These are phyloP conservation scores for Musa schizocarpa DNA, from an alignment of 176 grass and related monocot species.

Conservation along the genomic window DNA sequence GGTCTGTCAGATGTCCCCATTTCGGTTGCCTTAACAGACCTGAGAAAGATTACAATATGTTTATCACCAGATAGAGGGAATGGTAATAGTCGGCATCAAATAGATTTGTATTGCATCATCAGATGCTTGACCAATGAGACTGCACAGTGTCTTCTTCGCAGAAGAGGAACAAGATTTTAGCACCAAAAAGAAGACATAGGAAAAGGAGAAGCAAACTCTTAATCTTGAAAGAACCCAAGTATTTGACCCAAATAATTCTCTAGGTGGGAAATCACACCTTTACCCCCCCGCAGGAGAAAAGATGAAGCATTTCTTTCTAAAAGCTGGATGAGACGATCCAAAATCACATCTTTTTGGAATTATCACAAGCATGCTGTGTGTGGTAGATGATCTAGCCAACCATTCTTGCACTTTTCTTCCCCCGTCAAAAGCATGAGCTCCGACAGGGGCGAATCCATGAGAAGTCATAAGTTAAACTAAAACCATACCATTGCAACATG, in stretches of 20 bases:
- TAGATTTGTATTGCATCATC: conserved; percentile 55
- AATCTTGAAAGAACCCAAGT: no score
- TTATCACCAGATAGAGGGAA: neutral
- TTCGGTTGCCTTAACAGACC: conserved; percentile 79
- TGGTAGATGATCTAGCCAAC: neutral
- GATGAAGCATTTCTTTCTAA: no score
- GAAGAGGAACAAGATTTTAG: conserved; percentile 45
- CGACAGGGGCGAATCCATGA: neutral
- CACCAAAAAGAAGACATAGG: conserved; percentile 30
- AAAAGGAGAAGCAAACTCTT: no score
- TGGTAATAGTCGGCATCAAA: neutral
- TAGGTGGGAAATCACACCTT: no score
- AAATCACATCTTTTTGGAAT: neutral
- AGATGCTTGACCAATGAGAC: conserved; percentile 3
- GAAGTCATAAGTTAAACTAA: neutral
- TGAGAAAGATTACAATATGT: conserved; percentile 15
- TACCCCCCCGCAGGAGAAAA: conserved; percentile 41
- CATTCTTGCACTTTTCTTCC: neutral
- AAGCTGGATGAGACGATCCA: neutral
- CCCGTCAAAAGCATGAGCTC: neutral
- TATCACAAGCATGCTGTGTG: neutral
- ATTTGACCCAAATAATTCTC: no score
- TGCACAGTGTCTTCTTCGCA: no score
- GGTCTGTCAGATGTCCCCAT: conserved; percentile 90
- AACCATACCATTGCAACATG: neutral